Percentiles rank a stretch among this genome's conserved stretches.
phyloP scores from a whole-genome alignment of 2,329 filamentous ascomycete species.

The Botrytis tulipae region DNA sequence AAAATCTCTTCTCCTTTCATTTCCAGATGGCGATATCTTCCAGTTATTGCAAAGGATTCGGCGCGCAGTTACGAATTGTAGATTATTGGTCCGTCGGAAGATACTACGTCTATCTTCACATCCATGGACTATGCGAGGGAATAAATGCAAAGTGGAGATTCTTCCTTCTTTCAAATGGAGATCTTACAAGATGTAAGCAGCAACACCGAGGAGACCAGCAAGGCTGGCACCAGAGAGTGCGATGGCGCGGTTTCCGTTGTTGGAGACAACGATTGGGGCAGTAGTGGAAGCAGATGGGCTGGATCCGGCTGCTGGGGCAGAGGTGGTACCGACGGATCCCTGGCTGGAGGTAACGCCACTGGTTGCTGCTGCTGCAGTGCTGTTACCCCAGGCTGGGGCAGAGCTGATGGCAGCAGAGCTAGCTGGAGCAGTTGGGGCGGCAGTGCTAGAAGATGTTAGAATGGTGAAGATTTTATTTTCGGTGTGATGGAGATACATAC shows the following conservation, averaged over 20 bases:
- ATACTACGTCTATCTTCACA: not conserved
- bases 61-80: not conserved
- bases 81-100: not conserved
- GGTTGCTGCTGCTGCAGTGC: slow-evolving; percentile 28
- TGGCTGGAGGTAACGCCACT: slow-evolving; percentile 23
- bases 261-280: slow-evolving; percentile 48
- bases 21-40: not conserved
- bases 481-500: slow-evolving; percentile 38
- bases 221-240: slow-evolving; percentile 58
- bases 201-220: slow-evolving; percentile 59
- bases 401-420: slow-evolving; percentile 33
- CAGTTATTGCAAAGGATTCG: not conserved
- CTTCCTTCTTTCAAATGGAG: not conserved
- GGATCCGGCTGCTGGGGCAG: slow-evolving; percentile 22
- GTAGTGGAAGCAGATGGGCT: slow-evolving; percentile 24
- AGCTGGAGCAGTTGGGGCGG: slow-evolving; percentile 29
- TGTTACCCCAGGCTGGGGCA: slow-evolving; percentile 26
- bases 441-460: slow-evolving; percentile 23
- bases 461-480: not conserved
- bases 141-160: not conserved
- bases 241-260: slow-evolving; percentile 55
- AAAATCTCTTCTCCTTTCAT: not conserved
- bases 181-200: slow-evolving; percentile 45
- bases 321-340: slow-evolving; percentile 30
- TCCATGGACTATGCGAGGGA: not conserved